Evolutionary conservation across 306 rosid genomes (phyloP).

Genomic region (Medicago truncatula): DNA sequence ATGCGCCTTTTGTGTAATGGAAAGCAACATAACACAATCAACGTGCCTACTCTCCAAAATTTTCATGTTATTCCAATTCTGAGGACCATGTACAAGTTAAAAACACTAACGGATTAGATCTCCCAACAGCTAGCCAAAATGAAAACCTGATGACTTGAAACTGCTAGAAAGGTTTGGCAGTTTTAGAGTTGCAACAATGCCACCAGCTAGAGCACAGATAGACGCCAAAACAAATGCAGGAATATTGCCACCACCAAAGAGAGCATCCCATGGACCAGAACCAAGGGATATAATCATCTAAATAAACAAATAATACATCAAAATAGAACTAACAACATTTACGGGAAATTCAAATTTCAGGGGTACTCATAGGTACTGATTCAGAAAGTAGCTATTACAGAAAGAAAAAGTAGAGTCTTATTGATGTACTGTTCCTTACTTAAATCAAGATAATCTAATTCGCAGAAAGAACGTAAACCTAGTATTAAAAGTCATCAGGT

Average conservation of each 20-base stretch:
- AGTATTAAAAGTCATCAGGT: conserved; percentile 4
- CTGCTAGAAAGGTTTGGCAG: conserved; percentile 65
- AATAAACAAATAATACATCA: conserved; percentile 37
- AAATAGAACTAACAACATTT: conserved; percentile 26
- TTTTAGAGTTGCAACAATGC: conserved; percentile 67
- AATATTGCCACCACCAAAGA: conserved; percentile 89
- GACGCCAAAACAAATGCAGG: conserved; percentile 95
- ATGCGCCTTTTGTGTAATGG: conserved; percentile 44
- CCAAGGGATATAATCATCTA: conserved; percentile 93
- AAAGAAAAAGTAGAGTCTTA: neutral
- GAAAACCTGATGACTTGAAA: conserved; percentile 73
- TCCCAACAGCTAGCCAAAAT: conserved; percentile 60
- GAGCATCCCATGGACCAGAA: conserved; percentile 97
- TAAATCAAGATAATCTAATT: conserved; percentile 12
- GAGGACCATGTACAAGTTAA: conserved; percentile 42
- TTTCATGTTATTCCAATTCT: conserved; percentile 39
- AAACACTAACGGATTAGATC: conserved; percentile 29
- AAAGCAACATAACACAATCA: conserved; percentile 40
- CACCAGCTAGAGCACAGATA: conserved; percentile 74
- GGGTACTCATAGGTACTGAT: neutral
- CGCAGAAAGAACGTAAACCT: neutral
- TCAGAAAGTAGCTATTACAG: conserved; percentile 11
- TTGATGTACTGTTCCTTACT: neutral
- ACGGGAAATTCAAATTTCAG: conserved; percentile 18
- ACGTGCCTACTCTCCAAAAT: conserved; percentile 41